Percentiles rank a stretch among this genome's conserved stretches.
phyloP scores from a whole-genome alignment of 2,329 filamentous ascomycete genomes.

The Pestalotiopsis sp. region DNA sequence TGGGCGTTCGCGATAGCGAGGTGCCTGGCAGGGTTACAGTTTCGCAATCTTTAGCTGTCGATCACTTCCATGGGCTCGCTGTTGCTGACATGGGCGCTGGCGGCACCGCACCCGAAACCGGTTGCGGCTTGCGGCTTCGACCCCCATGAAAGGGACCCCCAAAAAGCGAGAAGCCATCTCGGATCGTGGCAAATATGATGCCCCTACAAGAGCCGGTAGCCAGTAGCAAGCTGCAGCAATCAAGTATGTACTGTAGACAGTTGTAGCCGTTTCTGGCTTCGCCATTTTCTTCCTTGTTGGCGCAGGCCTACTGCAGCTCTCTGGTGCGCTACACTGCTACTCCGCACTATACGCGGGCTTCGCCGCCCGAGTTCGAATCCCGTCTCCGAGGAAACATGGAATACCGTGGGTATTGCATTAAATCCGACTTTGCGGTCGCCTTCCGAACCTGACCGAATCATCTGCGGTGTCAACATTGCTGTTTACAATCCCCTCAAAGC shows the following conservation, averaged over 20 bases:
- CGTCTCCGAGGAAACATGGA: neutral
- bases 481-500: neutral
- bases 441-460: neutral
- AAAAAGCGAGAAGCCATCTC: neutral
- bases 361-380: conserved; percentile 4
- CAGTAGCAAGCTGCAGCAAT: neutral
- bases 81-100: neutral
- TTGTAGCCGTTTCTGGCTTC: neutral
- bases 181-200: neutral
- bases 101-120: neutral
- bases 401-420: neutral
- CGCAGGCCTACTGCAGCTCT: neutral
- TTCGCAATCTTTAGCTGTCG: conserved; percentile 3
- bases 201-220: neutral
- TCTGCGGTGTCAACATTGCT: neutral
- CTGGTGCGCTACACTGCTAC: neutral
- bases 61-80: neutral
- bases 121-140: neutral
- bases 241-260: neutral
- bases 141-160: neutral
- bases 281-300: neutral
- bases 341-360: neutral
- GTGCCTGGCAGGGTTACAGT: conserved; percentile 4
- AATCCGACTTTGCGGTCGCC: neutral
- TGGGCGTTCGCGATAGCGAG: conserved; percentile 2